A percentile compares a stretch with the other conserved stretches of the same genome.
phyloP scores from a whole-genome alignment of 1,284 basidiomycete genomes.

The Trametes pubescens region DNA sequence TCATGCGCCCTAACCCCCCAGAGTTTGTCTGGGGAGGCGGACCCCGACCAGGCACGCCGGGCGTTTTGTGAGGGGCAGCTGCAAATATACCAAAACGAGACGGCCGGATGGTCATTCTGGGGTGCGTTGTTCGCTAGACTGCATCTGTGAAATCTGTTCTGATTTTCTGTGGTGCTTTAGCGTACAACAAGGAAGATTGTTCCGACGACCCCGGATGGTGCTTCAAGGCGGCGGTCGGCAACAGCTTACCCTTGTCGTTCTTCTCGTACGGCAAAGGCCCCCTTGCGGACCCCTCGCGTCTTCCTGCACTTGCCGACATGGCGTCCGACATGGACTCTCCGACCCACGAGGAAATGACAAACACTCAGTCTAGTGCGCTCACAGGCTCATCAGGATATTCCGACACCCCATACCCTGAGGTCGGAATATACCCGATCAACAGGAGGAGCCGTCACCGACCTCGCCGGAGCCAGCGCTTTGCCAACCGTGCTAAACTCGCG shows the following conservation, averaged over 20 bases:
- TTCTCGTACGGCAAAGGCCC: slow-evolving; percentile 54
- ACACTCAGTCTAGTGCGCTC: neutral
- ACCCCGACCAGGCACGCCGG: slow-evolving; percentile 56
- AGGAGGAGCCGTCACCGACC: slow-evolving; percentile 9
- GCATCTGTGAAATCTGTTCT: neutral
- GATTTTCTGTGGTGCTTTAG: slow-evolving; percentile 36
- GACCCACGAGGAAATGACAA: slow-evolving; percentile 3
- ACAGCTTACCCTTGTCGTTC: slow-evolving; percentile 63
- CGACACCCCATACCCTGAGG: neutral
- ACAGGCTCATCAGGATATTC: neutral
- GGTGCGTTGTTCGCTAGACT: slow-evolving; percentile 50
- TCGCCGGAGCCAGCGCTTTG: neutral
- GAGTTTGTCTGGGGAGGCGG: slow-evolving; percentile 57
- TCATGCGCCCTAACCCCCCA: slow-evolving; percentile 72
- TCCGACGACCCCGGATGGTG: slow-evolving; percentile 71
- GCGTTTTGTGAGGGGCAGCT: slow-evolving; percentile 72
- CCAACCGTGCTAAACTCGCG: neutral
- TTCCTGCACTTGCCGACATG: slow-evolving; percentile 34
- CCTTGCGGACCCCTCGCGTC: slow-evolving; percentile 32
- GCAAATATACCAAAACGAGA: slow-evolving; percentile 64
- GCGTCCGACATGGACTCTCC: slow-evolving; percentile 10
- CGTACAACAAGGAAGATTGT: slow-evolving; percentile 70
- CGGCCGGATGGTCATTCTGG: slow-evolving; percentile 82
- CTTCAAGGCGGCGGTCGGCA: slow-evolving; percentile 66
- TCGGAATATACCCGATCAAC: slow-evolving; percentile 11